Evolutionary conservation across 345 rosid genomes (phyloP).

Genomic region (Eucalyptus viminalis): DNA sequence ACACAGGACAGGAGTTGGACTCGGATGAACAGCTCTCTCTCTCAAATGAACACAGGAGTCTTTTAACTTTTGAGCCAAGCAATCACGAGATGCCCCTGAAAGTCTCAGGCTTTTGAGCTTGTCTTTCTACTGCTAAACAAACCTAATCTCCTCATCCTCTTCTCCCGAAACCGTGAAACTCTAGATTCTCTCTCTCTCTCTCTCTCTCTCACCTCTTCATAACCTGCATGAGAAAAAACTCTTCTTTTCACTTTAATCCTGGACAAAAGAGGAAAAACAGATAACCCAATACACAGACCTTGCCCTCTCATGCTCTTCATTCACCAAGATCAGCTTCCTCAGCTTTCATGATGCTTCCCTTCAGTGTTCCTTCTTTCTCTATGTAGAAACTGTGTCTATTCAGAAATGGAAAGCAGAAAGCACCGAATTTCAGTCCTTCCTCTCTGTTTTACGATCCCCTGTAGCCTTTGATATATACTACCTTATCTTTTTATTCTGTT

Average conservation of each 20-base stretch:
- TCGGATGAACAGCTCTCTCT: neutral
- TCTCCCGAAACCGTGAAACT: slow-evolving; percentile 9
- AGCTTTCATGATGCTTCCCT: neutral
- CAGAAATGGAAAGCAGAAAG: slow-evolving; percentile 12
- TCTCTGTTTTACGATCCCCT: neutral
- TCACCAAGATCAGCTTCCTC: neutral
- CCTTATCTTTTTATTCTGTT: neutral
- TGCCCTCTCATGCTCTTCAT: neutral
- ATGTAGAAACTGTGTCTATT: neutral
- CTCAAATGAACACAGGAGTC: neutral
- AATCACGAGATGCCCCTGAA: slow-evolving; percentile 89
- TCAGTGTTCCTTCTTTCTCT: neutral
- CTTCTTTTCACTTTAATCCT: neutral
- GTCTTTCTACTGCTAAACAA: slow-evolving; percentile 35
- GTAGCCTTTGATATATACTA: neutral
- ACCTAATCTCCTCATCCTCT: slow-evolving; percentile 23
- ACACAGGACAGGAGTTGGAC: neutral
- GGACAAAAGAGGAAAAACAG: neutral
- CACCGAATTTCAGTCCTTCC: neutral
- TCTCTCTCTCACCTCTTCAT: neutral
- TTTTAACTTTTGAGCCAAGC: slow-evolving; percentile 38
- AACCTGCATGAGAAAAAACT: neutral
- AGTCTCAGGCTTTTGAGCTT: slow-evolving; percentile 36
- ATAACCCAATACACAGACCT: neutral
- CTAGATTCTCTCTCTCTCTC: slow-evolving; percentile 1